These are phyloP conservation scores for Penicillium sp. DNA, from an alignment of 2,329 filamentous ascomycete genomes.

Conservation along the genomic window DNA sequence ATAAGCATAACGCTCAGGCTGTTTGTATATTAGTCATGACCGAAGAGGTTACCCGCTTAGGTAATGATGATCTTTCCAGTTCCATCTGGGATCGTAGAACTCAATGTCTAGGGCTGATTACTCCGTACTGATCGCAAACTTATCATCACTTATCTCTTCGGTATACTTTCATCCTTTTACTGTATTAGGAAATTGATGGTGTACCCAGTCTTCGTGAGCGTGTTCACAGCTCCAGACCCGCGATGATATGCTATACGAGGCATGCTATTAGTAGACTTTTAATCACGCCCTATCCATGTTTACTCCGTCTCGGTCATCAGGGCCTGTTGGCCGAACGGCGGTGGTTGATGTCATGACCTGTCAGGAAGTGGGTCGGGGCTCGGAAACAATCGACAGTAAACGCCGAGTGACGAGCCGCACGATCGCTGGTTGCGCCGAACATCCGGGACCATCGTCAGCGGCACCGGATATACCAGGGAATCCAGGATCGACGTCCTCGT, in stretches of 20 bases:
- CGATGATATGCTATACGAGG: neutral
- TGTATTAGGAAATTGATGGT: neutral
- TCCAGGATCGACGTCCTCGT: neutral
- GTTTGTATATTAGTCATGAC: neutral
- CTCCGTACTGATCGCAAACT: neutral
- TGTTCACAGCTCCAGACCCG: neutral
- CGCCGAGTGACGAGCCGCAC: neutral
- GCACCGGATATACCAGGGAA: neutral
- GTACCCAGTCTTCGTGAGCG: neutral
- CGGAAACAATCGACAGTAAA: neutral
- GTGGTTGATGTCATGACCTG: conserved; percentile 1
- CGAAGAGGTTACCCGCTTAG: neutral
- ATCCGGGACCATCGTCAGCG: neutral
- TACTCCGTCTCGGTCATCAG: neutral
- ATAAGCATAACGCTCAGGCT: neutral
- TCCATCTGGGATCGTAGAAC: neutral
- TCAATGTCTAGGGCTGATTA: neutral
- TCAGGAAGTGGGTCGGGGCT: neutral
- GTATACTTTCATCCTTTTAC: neutral
- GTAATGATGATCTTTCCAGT: neutral
- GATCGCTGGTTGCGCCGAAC: neutral
- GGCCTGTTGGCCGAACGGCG: neutral
- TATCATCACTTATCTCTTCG: too few species aligned
- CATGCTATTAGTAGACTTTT: neutral
- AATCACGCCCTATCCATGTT: neutral